Conservation (phyloP, 2,329 filamentous ascomycete genomes). For the Sordariomycetes sp. region DNA sequence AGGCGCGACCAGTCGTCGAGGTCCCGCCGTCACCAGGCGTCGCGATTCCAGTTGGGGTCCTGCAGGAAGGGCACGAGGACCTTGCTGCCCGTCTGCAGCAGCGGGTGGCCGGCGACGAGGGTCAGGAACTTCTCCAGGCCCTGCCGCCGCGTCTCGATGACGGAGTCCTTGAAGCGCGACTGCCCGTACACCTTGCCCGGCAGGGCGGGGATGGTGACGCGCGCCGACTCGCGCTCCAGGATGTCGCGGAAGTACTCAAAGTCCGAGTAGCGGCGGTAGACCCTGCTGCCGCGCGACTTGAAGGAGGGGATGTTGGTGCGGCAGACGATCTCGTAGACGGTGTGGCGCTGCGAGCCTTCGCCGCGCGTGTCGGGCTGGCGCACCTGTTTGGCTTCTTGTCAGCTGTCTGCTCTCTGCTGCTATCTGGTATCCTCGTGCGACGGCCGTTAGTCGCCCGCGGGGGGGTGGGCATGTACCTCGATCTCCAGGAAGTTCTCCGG, state of each 20-base stretch:
- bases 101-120: constrained; percentile 93
- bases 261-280: constrained; percentile 91
- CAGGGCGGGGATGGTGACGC: constrained; percentile 90
- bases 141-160: constrained; percentile 88
- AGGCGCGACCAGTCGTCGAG: neutral
- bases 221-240: constrained; percentile 85
- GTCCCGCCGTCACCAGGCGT: constrained; percentile 60
- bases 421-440: neutral
- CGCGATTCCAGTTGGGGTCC: constrained; percentile 85
- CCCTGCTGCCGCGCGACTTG: constrained; percentile 82
- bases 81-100: constrained; percentile 95
- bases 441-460: neutral
- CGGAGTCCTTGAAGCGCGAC: constrained; percentile 94
- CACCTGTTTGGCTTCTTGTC: constrained; percentile 49
- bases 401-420: neutral
- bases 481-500: constrained; percentile 99
- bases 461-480: constrained; percentile 54
- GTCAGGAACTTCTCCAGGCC: constrained; percentile 92
- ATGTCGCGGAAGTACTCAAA: constrained; percentile 99
- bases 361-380: constrained; percentile 90
- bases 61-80: constrained; percentile 95
- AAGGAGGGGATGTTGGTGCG: constrained; percentile 98
- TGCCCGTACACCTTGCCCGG: constrained; percentile 98
- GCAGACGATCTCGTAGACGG: constrained; percentile 96
- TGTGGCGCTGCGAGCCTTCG: constrained; percentile 94